A percentile compares a stretch with the other conserved stretches of the same genome.
Evolutionary conservation across 2,329 filamentous ascomycete species (phyloP).

Genomic region (Cercospora beticola): DNA sequence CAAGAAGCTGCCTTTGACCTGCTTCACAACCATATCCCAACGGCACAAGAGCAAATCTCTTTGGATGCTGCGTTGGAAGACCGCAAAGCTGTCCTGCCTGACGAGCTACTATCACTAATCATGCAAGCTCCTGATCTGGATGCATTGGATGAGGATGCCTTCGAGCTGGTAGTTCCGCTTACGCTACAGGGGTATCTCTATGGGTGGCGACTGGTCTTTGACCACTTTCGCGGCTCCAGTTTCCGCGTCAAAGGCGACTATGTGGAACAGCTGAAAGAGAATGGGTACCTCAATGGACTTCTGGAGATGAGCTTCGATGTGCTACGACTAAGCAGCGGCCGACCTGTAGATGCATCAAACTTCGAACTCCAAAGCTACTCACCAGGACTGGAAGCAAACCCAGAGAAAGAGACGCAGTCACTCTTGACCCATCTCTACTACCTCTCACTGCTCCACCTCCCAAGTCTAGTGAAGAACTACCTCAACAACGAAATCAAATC

Average conservation of each 20-base stretch:
- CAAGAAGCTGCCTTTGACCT: constrained; percentile 79
- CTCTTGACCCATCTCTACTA: constrained; percentile 85
- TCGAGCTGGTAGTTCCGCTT: constrained; percentile 65
- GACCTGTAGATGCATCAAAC: constrained; percentile 68
- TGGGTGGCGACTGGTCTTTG: constrained; percentile 87
- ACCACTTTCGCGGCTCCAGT: constrained; percentile 64
- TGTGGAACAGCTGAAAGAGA: constrained; percentile 72
- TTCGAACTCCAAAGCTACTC: constrained; percentile 69
- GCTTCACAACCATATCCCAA: constrained; percentile 76
- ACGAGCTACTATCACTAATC: constrained; percentile 80
- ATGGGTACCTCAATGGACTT: constrained; percentile 66
- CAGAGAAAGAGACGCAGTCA: constrained; percentile 76
- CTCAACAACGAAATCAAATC: constrained; percentile 73
- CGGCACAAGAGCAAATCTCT: constrained; percentile 75
- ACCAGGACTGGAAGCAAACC: constrained; percentile 53
- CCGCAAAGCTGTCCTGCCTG: constrained; percentile 69
- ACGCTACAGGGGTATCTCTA: constrained; percentile 76
- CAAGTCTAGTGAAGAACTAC: constrained; percentile 79
- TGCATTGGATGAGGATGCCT: constrained; percentile 63
- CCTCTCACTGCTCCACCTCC: constrained; percentile 71
- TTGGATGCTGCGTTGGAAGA: constrained; percentile 74
- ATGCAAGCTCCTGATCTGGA: constrained; percentile 73
- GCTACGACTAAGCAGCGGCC: constrained; percentile 73
- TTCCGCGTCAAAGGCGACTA: constrained; percentile 83
- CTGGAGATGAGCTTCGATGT: constrained; percentile 81